Evolutionary conservation across 345 rosid genomes (phyloP).

Genomic region (Dimocarpus longan): DNA sequence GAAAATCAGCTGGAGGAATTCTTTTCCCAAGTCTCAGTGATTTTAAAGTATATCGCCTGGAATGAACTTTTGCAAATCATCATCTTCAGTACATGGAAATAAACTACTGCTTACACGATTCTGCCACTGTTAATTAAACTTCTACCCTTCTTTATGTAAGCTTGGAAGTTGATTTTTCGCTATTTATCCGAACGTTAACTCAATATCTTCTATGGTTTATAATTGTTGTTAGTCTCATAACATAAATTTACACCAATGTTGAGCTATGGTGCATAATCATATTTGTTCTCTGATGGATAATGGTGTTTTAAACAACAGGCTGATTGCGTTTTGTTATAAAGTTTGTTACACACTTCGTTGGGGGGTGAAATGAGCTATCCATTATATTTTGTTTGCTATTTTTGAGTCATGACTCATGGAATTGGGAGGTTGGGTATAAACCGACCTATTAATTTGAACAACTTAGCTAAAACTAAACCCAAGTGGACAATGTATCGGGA

Average conservation of each 20-base stretch:
- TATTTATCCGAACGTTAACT: neutral
- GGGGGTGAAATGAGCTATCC: neutral
- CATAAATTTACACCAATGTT: neutral
- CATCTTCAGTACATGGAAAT: neutral
- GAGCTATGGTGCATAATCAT: neutral
- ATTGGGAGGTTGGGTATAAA: neutral
- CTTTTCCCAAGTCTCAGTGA: slow-evolving; percentile 38
- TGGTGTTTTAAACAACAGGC: neutral
- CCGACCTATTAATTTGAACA: too few species aligned
- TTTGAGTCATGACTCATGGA: neutral
- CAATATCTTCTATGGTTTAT: neutral
- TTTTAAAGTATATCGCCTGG: neutral
- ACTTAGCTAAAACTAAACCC: too few species aligned
- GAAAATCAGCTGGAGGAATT: slow-evolving; percentile 63
- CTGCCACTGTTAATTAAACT: neutral
- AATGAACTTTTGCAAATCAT: neutral
- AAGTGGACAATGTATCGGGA: too few species aligned
- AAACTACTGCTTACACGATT: too few species aligned
- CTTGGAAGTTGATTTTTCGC: neutral
- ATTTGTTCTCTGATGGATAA: neutral
- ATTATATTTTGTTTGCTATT: too few species aligned
- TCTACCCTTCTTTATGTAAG: neutral
- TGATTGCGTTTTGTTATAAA: neutral
- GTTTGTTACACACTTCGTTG: neutral
- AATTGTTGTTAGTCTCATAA: neutral